Percentiles rank a stretch among this genome's conserved stretches.
Evolutionary conservation across 768 basidiomycete genomes (phyloP).

Genomic region (Agrocybe praecox): DNA sequence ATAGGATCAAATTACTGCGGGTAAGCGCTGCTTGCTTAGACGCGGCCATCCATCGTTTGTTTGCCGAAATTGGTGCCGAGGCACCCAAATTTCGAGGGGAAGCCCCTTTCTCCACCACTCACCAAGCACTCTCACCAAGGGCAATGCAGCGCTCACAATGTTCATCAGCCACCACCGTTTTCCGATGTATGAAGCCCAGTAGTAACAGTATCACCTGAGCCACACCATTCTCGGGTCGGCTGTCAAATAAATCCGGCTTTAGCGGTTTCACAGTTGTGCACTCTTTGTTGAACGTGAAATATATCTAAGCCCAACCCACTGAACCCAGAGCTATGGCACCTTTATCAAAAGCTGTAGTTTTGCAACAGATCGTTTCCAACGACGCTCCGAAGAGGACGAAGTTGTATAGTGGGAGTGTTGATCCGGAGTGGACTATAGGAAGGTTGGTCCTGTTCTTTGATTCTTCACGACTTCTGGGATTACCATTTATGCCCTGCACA

Average conservation of each 20-base stretch:
- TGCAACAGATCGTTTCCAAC: constrained; percentile 13
- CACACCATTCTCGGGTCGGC: background rate
- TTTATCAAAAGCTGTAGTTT: constrained; percentile 33
- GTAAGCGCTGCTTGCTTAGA: background rate
- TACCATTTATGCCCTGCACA: constrained; percentile 1
- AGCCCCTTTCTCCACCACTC: background rate
- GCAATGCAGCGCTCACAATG: too few species aligned
- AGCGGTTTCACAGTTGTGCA: background rate
- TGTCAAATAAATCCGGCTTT: background rate
- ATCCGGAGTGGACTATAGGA: constrained; percentile 46
- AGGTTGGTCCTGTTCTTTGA: constrained; percentile 34
- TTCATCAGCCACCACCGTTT: background rate
- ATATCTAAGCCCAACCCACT: too few species aligned
- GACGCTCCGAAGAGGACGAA: constrained; percentile 1
- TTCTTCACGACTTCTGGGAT: background rate
- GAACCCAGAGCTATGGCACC: constrained; percentile 36
- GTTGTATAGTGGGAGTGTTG: constrained; percentile 40
- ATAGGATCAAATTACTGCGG: background rate
- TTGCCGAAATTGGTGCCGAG: constrained; percentile 5
- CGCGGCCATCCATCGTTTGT: too few species aligned
- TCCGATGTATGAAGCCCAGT: background rate
- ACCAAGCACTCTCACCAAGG: too few species aligned
- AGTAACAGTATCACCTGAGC: too few species aligned
- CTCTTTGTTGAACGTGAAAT: background rate
- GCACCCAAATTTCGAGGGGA: too few species aligned